Percentiles rank a stretch among this genome's conserved stretches.
Conservation (phyloP, 2,329 filamentous ascomycete species). For the Nemania sp. region DNA sequence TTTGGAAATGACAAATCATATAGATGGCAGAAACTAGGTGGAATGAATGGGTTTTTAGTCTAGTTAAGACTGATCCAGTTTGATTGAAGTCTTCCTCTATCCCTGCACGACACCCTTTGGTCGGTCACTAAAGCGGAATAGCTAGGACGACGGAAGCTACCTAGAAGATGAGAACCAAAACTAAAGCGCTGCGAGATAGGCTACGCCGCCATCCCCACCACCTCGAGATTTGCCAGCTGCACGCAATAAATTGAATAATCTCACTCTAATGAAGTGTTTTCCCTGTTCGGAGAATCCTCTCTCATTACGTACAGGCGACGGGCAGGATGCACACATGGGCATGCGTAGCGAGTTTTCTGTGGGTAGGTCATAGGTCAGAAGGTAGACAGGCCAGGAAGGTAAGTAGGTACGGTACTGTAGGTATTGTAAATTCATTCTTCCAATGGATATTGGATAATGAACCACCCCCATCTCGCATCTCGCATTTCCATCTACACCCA, state of each 20-base stretch:
- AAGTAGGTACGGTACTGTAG: neutral
- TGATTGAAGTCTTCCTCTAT: constrained; percentile 14
- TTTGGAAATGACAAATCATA: constrained; percentile 1
- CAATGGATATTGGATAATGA: constrained; percentile 20
- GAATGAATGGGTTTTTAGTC: neutral
- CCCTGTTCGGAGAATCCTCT: neutral
- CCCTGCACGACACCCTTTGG: constrained; percentile 23
- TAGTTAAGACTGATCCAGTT: neutral
- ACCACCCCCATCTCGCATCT: neutral
- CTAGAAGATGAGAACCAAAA: constrained; percentile 20
- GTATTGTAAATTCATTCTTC: neutral
- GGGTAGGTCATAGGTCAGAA: neutral
- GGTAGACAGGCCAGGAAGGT: too few relatives aligned
- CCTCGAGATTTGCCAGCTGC: constrained; percentile 33
- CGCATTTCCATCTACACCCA: neutral
- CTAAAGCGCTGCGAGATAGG: constrained; percentile 19
- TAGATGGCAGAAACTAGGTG: neutral
- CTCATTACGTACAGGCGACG: constrained; percentile 14
- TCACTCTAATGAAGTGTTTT: constrained; percentile 25
- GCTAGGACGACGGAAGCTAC: constrained; percentile 26
- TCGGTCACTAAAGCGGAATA: constrained; percentile 37
- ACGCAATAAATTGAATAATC: constrained; percentile 38
- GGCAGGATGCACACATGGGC: constrained; percentile 1
- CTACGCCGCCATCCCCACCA: constrained; percentile 15
- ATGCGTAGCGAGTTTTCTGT: too few relatives aligned